Percentiles rank a stretch among this genome's conserved stretches.
Conservation (phyloP, 2,329 filamentous ascomycete species). For the Fusarium pseudoanthophilum region DNA sequence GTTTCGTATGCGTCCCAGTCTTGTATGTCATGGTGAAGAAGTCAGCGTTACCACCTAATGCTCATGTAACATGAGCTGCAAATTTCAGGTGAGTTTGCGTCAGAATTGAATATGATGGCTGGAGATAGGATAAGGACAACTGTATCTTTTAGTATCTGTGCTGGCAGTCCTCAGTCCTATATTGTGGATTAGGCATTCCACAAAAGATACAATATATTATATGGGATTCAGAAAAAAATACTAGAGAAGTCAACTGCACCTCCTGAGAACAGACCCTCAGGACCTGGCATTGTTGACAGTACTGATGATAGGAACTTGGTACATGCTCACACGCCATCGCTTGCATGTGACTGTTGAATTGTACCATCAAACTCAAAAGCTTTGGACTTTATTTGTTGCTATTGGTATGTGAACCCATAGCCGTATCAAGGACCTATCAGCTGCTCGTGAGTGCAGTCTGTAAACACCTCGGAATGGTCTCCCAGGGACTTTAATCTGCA, state of each 20-base stretch:
- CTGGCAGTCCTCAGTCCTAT: too few relatives aligned
- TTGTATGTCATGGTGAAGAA: neutral
- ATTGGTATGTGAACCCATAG: too few relatives aligned
- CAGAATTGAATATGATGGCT: neutral
- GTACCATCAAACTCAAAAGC: too few relatives aligned
- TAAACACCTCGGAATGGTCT: neutral
- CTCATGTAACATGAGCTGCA: neutral
- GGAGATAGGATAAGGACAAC: neutral
- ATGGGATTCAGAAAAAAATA: neutral
- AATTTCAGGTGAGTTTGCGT: neutral
- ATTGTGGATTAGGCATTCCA: neutral
- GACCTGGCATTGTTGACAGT: too few relatives aligned
- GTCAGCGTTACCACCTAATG: too few relatives aligned
- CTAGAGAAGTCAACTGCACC: neutral
- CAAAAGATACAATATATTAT: too few relatives aligned
- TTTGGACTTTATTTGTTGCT: neutral
- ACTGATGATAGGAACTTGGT: neutral
- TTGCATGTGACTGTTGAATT: neutral
- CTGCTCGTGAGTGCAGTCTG: neutral
- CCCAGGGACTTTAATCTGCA: too few relatives aligned
- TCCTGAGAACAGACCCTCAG: neutral
- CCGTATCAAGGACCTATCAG: neutral
- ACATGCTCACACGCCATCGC: neutral
- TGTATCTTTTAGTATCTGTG: rapidly evolving
- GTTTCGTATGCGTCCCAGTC: neutral